Percentiles rank a stretch among this genome's conserved stretches.
phyloP scores from a whole-genome alignment of 2,329 filamentous ascomycete species.

The Penicillium brasilianum region DNA sequence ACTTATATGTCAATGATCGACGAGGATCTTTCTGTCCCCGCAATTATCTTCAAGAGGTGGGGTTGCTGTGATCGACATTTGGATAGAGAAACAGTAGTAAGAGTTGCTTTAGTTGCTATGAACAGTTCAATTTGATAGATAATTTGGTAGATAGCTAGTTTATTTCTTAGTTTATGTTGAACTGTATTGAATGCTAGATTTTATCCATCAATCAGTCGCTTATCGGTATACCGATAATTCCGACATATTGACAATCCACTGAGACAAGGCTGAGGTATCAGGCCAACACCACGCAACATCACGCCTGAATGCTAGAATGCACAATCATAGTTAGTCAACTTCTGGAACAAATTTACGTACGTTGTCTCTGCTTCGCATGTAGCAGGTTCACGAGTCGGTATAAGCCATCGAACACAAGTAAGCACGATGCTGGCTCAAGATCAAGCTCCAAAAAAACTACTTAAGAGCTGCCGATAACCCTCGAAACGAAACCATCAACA shows the following conservation, averaged over 20 bases:
- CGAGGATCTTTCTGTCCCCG: not conserved
- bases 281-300: not conserved
- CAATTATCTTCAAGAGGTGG: not conserved
- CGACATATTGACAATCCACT: not conserved
- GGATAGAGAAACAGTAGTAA: not conserved
- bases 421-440: not conserved
- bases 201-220: not conserved
- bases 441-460: not conserved
- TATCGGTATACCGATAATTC: not conserved
- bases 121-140: not conserved
- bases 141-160: not conserved
- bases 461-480: not conserved
- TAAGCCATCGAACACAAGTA: not conserved
- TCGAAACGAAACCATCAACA: not conserved
- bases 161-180: not conserved
- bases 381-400: not conserved
- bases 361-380: not conserved
- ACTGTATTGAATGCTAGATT: not conserved
- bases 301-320: not conserved
- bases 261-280: not conserved
- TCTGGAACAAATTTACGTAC: not conserved
- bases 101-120: too few relatives aligned
- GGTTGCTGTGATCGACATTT: not conserved
- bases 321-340: not conserved
- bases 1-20: not conserved